Evolutionary conservation across 148 eudicot genomes (phyloP).

Genomic region (Fallopia convolvulus): DNA sequence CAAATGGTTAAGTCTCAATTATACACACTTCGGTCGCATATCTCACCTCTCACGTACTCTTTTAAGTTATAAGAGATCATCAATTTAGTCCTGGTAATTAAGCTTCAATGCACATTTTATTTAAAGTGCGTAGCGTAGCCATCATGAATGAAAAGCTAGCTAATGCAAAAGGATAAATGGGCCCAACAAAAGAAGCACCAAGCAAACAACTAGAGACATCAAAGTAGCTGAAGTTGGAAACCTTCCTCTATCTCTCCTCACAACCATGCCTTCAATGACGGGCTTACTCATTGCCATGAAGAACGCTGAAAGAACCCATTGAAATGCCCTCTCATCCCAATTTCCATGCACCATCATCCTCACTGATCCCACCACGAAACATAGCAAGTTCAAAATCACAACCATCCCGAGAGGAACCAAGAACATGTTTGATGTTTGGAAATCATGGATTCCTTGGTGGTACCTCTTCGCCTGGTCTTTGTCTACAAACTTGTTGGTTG

Average conservation of each 20-base stretch:
- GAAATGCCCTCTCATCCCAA: constrained; percentile 27
- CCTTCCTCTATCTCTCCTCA: constrained; percentile 54
- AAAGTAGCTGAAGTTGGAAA: constrained; percentile 26
- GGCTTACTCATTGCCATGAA: constrained; percentile 34
- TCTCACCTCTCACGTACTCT: not conserved
- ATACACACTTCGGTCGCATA: not conserved
- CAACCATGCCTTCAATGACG: constrained; percentile 52
- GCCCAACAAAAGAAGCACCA: constrained; percentile 25
- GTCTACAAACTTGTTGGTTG: constrained; percentile 51
- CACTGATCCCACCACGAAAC: constrained; percentile 33
- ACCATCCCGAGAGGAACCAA: constrained; percentile 41
- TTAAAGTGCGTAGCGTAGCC: not conserved
- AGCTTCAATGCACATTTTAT: not conserved
- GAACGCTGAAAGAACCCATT: constrained; percentile 34
- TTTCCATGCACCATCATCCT: constrained; percentile 8
- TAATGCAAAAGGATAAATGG: constrained; percentile 17
- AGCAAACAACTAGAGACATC: constrained; percentile 17
- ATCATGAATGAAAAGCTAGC: not conserved
- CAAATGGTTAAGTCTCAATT: not conserved
- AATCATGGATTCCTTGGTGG: constrained; percentile 44
- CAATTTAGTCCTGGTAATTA: not conserved
- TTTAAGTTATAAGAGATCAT: not conserved
- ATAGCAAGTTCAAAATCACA: constrained; percentile 34
- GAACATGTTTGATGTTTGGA: constrained; percentile 37
- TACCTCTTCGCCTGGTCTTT: constrained; percentile 34